Percentiles rank a stretch among this genome's conserved stretches.
Conservation (phyloP, 2,329 filamentous ascomycete genomes). For the Alternaria ventricosa region DNA sequence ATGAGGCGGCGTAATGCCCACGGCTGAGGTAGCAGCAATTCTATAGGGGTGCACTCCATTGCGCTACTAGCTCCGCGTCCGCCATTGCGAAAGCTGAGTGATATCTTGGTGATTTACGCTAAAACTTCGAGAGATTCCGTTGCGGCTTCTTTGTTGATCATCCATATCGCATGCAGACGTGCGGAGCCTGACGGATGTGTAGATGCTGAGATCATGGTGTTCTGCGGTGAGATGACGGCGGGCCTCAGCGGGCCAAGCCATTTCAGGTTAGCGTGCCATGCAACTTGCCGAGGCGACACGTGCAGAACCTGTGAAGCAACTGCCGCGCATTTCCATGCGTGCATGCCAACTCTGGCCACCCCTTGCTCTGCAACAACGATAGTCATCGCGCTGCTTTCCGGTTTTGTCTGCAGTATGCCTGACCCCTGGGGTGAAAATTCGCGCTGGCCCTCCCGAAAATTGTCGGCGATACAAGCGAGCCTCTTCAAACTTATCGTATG, state of each 20-base stretch:
- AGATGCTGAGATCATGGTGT: not conserved
- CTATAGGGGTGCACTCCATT: not conserved
- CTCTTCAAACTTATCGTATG: not conserved
- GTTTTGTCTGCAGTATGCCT: not conserved
- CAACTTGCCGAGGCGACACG: slow-evolving; percentile 8
- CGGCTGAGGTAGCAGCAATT: not conserved
- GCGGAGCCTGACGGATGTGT: not conserved
- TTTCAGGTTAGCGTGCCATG: not conserved
- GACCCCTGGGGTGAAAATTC: not conserved
- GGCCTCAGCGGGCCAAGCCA: not conserved
- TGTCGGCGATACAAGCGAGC: not conserved
- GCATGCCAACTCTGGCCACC: not conserved
- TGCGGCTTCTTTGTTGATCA: not conserved
- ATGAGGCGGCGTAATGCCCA: not conserved
- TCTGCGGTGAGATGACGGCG: not conserved
- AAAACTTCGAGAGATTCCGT: accelerated
- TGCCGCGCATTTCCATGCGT: slow-evolving; percentile 1
- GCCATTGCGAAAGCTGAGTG: not conserved
- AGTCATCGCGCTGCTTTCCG: slow-evolving; percentile 4
- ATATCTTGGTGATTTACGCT: not conserved
- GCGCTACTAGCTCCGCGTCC: too few relatives aligned
- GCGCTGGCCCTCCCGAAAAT: not conserved
- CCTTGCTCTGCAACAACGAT: not conserved
- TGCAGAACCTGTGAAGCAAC: not conserved
- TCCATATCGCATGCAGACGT: not conserved